These are phyloP conservation scores for Medakamo hakoo DNA, from an alignment of 139 green algal genomes.

Conservation along the genomic window DNA sequence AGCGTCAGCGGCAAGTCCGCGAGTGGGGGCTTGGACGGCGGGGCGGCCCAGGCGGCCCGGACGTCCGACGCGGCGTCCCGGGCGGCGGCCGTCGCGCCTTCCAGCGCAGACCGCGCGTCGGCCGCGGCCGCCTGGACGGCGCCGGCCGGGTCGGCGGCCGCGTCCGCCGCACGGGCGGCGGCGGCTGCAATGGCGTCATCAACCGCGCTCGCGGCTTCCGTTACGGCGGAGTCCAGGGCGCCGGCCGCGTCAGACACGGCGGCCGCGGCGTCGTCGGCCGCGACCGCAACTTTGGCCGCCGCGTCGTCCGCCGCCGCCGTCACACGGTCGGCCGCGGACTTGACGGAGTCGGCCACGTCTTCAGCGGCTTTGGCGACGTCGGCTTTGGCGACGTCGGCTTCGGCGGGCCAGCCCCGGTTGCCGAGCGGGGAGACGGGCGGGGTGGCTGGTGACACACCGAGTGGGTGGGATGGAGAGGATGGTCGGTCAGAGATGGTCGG, in stretches of 20 bases:
- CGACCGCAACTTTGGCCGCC: neutral
- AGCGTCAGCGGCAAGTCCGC: neutral
- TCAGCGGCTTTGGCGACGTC: neutral
- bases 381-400: too few species aligned
- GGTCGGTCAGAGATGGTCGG: too few species aligned
- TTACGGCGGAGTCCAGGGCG: neutral
- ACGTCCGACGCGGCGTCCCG: neutral
- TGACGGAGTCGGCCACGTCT: too few species aligned
- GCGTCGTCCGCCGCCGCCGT: neutral
- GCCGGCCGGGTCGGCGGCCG: neutral
- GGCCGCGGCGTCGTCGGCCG: neutral
- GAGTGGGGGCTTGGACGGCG: neutral
- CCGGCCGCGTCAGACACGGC: neutral
- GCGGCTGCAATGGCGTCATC: constrained; percentile 12
- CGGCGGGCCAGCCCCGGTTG: too few species aligned
- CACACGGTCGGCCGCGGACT: too few species aligned
- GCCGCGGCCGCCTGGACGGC: neutral
- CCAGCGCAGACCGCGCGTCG: neutral
- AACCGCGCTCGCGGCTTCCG: neutral
- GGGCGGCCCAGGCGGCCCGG: constrained; percentile 4
- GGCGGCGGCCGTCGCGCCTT: neutral
- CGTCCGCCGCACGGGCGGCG: constrained; percentile 1
- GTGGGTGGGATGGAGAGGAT: too few species aligned
- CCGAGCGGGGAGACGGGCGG: too few species aligned
- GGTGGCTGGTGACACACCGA: too few species aligned